phyloP scores from a whole-genome alignment of 1,284 basidiomycete species.

The Agaricales sp. region DNA sequence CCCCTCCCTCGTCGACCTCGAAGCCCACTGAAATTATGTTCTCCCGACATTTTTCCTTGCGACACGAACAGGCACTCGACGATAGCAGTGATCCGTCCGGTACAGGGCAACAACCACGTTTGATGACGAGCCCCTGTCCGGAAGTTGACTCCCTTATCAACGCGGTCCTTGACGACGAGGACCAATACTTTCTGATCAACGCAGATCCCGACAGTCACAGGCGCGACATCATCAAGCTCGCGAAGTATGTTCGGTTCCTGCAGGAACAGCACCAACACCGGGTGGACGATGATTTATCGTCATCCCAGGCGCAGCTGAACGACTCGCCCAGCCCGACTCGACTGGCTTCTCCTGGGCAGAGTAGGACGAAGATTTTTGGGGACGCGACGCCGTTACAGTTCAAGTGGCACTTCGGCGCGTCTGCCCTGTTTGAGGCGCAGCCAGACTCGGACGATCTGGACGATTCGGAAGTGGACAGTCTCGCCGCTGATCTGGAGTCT shows the following conservation, averaged over 20 bases:
- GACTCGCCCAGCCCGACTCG: neutral
- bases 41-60: neutral
- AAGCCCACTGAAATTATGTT: neutral
- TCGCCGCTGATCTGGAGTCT: neutral
- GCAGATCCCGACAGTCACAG: neutral
- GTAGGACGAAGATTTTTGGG: neutral
- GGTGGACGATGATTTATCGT: neutral
- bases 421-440: neutral
- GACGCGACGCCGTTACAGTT: neutral
- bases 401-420: neutral
- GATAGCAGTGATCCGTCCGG: neutral
- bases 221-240: neutral
- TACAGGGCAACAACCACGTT: neutral
- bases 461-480: neutral
- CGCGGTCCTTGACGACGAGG: neutral
- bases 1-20: no score
- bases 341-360: neutral
- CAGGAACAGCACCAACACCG: neutral
- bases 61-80: neutral
- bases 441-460: neutral
- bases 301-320: neutral
- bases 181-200: neutral
- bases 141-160: neutral
- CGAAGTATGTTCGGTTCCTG: neutral
- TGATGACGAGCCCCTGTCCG: neutral